These are phyloP conservation scores for Hapsidospora chrysogenum DNA, from an alignment of 495 filamentous ascomycete species.

Conservation along the genomic window DNA sequence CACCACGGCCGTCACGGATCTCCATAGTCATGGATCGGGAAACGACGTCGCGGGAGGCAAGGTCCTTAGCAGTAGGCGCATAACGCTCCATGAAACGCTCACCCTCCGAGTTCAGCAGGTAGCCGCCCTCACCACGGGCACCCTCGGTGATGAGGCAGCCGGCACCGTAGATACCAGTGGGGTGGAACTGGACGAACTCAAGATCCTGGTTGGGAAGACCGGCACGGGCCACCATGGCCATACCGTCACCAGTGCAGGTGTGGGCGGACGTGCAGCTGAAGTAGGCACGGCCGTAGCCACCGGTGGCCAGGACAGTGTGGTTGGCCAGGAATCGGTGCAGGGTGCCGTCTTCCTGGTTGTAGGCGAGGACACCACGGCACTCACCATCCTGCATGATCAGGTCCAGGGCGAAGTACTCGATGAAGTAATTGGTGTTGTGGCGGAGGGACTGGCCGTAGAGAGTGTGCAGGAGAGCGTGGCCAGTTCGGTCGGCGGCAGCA, in stretches of 20 bases:
- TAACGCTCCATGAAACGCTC: slow-evolving; percentile 99
- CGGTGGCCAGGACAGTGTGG: slow-evolving; percentile 91
- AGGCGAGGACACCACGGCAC: slow-evolving; percentile 89
- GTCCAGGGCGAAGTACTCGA: slow-evolving; percentile 94
- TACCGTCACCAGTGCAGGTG: slow-evolving; percentile 96
- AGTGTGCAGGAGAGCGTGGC: slow-evolving; percentile 91
- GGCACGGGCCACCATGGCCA: slow-evolving; percentile 96
- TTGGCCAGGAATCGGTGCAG: slow-evolving; percentile 89
- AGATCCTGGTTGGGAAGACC: slow-evolving; percentile 97
- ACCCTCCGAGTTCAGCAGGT: slow-evolving; percentile 89
- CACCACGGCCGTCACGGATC: slow-evolving; percentile 91
- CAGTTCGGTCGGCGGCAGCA: slow-evolving; percentile 87
- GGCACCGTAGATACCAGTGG: slow-evolving; percentile 96
- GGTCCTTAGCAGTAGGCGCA: slow-evolving; percentile 92
- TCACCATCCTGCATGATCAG: slow-evolving; percentile 92
- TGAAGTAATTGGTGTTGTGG: slow-evolving; percentile 98
- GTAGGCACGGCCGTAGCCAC: slow-evolving; percentile 92
- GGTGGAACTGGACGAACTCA: slow-evolving; percentile 99
- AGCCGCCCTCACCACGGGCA: slow-evolving; percentile 94
- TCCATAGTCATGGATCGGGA: slow-evolving; percentile 95
- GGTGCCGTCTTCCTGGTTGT: slow-evolving; percentile 96
- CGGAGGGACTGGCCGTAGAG: slow-evolving; percentile 93
- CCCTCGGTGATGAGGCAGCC: slow-evolving; percentile 98
- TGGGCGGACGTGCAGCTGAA: slow-evolving; percentile 96
- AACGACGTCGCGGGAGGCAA: slow-evolving; percentile 83